Evolutionary conservation across 2,329 filamentous ascomycete genomes (phyloP).

Genomic region (Albifimbria verrucaria): DNA sequence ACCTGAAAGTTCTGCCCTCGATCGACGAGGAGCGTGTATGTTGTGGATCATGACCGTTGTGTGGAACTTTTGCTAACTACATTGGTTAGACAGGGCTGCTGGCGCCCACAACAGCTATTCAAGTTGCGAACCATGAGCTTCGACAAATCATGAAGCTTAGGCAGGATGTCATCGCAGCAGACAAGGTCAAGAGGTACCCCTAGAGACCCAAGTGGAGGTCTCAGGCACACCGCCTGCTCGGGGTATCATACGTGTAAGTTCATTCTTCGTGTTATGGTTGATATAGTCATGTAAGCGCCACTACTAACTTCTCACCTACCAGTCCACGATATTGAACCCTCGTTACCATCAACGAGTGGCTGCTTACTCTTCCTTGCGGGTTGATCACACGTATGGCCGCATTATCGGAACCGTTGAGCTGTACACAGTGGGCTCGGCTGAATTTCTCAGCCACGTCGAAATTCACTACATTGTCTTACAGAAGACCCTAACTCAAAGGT

Average conservation of each 20-base stretch:
- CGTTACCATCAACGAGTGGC: not conserved
- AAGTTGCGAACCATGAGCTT: too few relatives aligned
- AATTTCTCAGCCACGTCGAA: not conserved
- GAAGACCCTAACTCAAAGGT: conserved; percentile 11
- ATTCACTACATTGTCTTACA: conserved; percentile 2
- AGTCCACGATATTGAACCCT: not conserved
- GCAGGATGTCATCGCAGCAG: not conserved
- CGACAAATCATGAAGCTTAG: not conserved
- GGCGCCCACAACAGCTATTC: too few relatives aligned
- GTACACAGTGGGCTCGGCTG: not conserved
- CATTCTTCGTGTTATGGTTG: too few relatives aligned
- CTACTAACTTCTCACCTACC: too few relatives aligned
- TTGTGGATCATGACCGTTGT: not conserved
- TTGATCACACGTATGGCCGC: not conserved
- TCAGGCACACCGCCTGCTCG: not conserved
- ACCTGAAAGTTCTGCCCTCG: not conserved
- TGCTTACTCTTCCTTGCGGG: not conserved
- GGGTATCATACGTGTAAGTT: not conserved
- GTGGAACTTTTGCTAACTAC: not conserved
- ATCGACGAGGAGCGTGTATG: not conserved
- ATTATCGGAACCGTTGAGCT: not conserved
- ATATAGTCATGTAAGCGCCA: too few relatives aligned
- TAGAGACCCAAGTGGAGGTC: not conserved
- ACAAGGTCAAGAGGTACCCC: not conserved
- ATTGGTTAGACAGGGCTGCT: not conserved